Conservation (phyloP, 2,329 filamentous ascomycete species). For the Sporothrix inflata region DNA sequence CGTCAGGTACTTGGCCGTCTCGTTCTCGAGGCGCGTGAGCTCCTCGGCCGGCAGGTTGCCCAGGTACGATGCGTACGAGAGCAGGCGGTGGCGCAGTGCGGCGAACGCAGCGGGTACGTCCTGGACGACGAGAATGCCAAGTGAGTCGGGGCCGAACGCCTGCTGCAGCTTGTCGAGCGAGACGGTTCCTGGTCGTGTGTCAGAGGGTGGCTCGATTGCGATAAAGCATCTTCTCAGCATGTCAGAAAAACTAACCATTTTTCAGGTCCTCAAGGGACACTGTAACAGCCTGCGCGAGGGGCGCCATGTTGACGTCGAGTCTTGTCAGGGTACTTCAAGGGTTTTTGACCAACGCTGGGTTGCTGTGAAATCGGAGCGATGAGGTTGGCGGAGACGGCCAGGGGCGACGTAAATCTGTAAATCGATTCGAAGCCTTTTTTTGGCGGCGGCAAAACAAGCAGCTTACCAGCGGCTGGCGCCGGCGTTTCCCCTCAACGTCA, state of each 20-base stretch:
- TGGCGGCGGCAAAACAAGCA: not conserved
- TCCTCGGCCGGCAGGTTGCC: slow-evolving; percentile 75
- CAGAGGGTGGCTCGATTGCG: not conserved
- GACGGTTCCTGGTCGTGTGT: slow-evolving; percentile 58
- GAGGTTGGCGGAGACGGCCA: not conserved
- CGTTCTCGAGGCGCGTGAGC: slow-evolving; percentile 65
- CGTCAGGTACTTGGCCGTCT: slow-evolving; percentile 65
- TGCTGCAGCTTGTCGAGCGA: slow-evolving; percentile 70
- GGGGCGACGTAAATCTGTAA: not conserved
- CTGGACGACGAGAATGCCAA: slow-evolving; percentile 93
- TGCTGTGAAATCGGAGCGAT: not conserved
- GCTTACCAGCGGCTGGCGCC: slow-evolving; percentile 28
- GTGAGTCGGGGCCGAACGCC: slow-evolving; percentile 86
- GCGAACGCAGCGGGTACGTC: slow-evolving; percentile 75
- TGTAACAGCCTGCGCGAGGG: slow-evolving; percentile 33
- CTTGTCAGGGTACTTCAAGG: not conserved
- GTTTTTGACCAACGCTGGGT: not conserved
- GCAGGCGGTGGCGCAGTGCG: slow-evolving; percentile 69
- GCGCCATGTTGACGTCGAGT: slow-evolving; percentile 26
- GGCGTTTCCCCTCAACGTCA: slow-evolving; percentile 21
- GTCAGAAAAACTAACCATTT: too few species aligned
- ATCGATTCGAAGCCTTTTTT: not conserved
- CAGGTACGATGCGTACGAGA: slow-evolving; percentile 88
- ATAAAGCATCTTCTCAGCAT: not conserved
- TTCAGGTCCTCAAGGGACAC: slow-evolving; percentile 34